Evolutionary conservation across 2,329 filamentous ascomycete genomes (phyloP).

Genomic region (Microsporum canis): DNA sequence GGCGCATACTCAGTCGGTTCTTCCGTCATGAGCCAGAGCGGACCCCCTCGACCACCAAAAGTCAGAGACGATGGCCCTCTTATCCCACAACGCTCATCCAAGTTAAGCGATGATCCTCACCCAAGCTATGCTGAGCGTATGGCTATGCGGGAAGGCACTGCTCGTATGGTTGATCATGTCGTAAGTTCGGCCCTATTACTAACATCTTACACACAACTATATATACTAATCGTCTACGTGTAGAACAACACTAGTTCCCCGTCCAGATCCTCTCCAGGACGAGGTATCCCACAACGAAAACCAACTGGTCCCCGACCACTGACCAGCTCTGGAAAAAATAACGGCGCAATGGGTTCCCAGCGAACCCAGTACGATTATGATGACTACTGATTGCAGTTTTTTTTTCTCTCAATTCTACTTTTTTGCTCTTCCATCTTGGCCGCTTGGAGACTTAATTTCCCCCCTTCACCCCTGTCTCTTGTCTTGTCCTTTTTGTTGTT

Average conservation of each 20-base stretch:
- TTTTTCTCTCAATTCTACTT: conserved; percentile 9
- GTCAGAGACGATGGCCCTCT: conserved; percentile 48
- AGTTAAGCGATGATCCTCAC: conserved; percentile 27
- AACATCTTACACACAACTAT: conserved; percentile 9
- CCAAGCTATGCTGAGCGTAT: conserved; percentile 32
- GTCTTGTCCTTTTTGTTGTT: background rate
- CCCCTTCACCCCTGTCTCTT: background rate
- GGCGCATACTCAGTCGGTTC: conserved; percentile 35
- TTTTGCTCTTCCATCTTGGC: background rate
- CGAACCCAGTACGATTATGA: conserved; percentile 27
- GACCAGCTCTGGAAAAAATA: conserved; percentile 24
- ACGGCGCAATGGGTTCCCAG: conserved; percentile 22
- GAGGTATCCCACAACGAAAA: conserved; percentile 31
- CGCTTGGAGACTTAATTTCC: background rate
- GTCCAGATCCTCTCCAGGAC: conserved; percentile 23
- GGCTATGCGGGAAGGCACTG: conserved; percentile 24
- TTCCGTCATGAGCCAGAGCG: conserved; percentile 26
- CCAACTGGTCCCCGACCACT: conserved; percentile 40
- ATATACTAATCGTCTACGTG: background rate
- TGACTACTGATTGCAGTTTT: conserved; percentile 18
- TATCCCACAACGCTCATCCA: conserved; percentile 41
- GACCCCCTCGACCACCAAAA: conserved; percentile 43
- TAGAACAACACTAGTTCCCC: conserved; percentile 9
- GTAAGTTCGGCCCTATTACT: conserved; percentile 15
- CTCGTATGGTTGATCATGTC: conserved; percentile 19